These are phyloP conservation scores for Solanum neorickii DNA, from an alignment of 257 asterid species.

Conservation along the genomic window DNA sequence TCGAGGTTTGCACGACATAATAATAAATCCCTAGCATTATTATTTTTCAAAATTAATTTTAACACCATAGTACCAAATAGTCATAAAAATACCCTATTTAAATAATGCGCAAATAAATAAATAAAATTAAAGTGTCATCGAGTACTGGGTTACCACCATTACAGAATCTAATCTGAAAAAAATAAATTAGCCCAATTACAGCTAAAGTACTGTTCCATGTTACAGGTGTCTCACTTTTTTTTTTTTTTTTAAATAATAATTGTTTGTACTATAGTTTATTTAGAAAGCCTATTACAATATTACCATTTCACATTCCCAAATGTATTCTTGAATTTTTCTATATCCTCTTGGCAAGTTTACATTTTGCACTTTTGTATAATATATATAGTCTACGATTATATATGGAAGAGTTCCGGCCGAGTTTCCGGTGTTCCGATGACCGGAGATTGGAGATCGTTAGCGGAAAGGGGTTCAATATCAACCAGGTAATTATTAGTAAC, in stretches of 20 bases:
- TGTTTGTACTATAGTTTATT: neutral
- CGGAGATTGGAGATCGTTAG: constrained; percentile 46
- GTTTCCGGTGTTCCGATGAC: constrained; percentile 37
- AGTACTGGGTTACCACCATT: constrained; percentile 26
- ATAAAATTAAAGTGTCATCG: constrained; percentile 23
- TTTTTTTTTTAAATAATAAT: neutral
- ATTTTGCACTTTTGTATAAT: neutral
- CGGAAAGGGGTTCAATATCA: constrained; percentile 5
- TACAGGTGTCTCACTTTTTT: constrained; percentile 4
- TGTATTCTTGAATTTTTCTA: neutral
- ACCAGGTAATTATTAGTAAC: neutral
- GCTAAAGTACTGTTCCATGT: constrained; percentile 31
- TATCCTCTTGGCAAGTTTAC: neutral
- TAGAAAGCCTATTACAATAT: neutral
- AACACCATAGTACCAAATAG: neutral
- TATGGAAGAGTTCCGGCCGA: constrained; percentile 29
- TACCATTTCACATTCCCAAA: neutral
- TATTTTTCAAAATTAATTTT: neutral
- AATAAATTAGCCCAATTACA: constrained; percentile 22
- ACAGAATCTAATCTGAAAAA: constrained; percentile 18
- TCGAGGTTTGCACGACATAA: constrained; percentile 37
- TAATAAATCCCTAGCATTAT: neutral
- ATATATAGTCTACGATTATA: neutral
- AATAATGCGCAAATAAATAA: neutral
- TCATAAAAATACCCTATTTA: neutral